Evolutionary conservation across 371 early-diverging fungal genomes (phyloP).

Genomic region (Lichtheimia ornata): DNA sequence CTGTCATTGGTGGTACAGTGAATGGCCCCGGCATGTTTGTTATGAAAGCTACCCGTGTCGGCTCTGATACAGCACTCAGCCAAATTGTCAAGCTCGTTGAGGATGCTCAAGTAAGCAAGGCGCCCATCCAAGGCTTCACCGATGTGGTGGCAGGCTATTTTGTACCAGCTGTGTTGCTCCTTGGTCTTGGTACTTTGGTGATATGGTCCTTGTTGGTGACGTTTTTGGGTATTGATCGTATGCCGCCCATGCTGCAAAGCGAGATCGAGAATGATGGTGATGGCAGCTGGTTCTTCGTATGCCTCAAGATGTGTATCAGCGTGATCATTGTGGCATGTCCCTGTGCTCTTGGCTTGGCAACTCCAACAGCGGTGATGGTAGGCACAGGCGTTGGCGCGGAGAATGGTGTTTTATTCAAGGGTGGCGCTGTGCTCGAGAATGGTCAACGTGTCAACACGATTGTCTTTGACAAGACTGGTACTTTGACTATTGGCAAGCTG

Average conservation of each 20-base stretch:
- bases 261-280: slow-evolving; percentile 55
- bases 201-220: slow-evolving; percentile 74
- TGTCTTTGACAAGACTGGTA: slow-evolving; percentile 98
- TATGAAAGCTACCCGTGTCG: slow-evolving; percentile 77
- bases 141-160: slow-evolving; percentile 86
- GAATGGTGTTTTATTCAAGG: slow-evolving; percentile 87
- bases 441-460: slow-evolving; percentile 82
- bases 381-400: slow-evolving; percentile 96
- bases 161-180: slow-evolving; percentile 82
- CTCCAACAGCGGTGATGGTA: slow-evolving; percentile 98
- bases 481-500: slow-evolving; percentile 86
- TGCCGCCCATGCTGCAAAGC: slow-evolving; percentile 60
- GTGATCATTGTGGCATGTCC: slow-evolving; percentile 98
- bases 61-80: slow-evolving; percentile 78
- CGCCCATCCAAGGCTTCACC: slow-evolving; percentile 85
- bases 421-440: slow-evolving; percentile 81
- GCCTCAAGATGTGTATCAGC: slow-evolving; percentile 88
- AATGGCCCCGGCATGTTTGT: slow-evolving; percentile 80
- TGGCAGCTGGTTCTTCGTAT: slow-evolving; percentile 76
- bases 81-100: slow-evolving; percentile 91
- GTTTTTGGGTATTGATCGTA: slow-evolving; percentile 36
- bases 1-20: slow-evolving; percentile 92
- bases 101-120: slow-evolving; percentile 84
- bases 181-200: slow-evolving; percentile 75
- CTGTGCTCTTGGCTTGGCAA: slow-evolving; percentile 94